phyloP scores from a whole-genome alignment of 202 grass and related monocot genomes.

The Carex sylvatica region DNA sequence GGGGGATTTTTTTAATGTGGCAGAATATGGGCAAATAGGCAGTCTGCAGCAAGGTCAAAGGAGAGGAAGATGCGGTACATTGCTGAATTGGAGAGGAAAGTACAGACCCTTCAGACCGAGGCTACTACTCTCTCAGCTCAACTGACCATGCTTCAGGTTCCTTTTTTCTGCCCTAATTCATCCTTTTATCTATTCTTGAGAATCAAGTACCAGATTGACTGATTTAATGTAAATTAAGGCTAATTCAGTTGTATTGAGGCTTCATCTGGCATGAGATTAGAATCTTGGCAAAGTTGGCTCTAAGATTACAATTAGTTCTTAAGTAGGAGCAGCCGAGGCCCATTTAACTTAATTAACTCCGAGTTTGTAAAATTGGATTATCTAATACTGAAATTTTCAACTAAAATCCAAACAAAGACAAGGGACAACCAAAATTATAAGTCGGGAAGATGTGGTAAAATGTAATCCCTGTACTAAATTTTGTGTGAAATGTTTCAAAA shows the following conservation, averaged over 20 bases:
- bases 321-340: background rate
- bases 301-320: background rate
- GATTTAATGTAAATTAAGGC: background rate
- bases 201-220: background rate
- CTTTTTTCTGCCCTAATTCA: conserved; percentile 21
- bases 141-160: conserved; percentile 83
- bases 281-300: conserved; percentile 10
- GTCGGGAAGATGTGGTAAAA: background rate
- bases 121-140: conserved; percentile 85
- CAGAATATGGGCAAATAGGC: conserved; percentile 96
- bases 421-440: background rate
- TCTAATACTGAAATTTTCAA: background rate
- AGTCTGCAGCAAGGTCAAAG: conserved; percentile 97
- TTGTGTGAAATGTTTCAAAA: background rate
- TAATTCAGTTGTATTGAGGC: background rate
- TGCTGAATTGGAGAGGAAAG: conserved; percentile 91
- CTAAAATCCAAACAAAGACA: background rate
- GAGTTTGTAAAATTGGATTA: background rate
- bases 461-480: background rate
- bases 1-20: conserved; percentile 9
- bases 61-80: conserved; percentile 99
- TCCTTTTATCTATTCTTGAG: background rate
- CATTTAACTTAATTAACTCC: background rate
- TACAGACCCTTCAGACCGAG: conserved; percentile 83
- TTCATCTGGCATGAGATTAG: background rate